Base-by-base conservation (phyloP, 345 rosid species). In the Laguncularia racemosa region DNA sequence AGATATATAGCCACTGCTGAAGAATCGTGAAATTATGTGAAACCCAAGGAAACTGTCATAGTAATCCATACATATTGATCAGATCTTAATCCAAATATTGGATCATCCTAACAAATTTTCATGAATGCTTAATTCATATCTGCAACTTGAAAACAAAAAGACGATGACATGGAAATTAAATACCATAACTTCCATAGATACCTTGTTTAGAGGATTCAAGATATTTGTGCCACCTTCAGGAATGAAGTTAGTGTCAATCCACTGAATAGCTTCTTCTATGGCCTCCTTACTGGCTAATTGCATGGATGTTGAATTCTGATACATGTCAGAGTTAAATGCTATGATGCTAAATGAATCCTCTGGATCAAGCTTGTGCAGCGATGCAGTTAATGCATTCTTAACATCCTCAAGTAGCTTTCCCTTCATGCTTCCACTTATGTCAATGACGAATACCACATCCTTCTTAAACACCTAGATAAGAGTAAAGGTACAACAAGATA, bases 381-480 rank as follows among this genome's bases (percentile, higher is more conserved):
- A 81, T 45, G 69, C 57, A 46, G 68, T 65, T 71, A 93, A 52
- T 21, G 92, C 97, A 62, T 59, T 76, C 69, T 82, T 81, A 19
- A 84, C 80, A 66, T 69, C 78, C 81, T 78, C 87, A 20, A 93
- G 82, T 49, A 83, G 74, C 74, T 68, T 84, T 64, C 96, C 95
- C 62, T 48, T 61, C 97, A 93, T 89, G 71, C 99, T 93, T 70
- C 73, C 84, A 76, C 97, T 93, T 68, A 87, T 78, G 66, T 93
- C 99, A 73, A 89, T 79, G 68, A 87, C 73, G 76, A 85, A 93
- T 58, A 93, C 68, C 46, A 89, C 74, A 71, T 82, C 88, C 76
- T 81, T 85, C 72, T 73, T 84, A 66, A 87, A 81, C 40, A 76
- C 84, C 99, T 93, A 71, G 52, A 53, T 62, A 63, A 70, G 67